Evolutionary conservation across 495 filamentous ascomycete species (phyloP), one percentile per base, ranked within the genome.

Genomic region (Letharia columbiana): DNA sequence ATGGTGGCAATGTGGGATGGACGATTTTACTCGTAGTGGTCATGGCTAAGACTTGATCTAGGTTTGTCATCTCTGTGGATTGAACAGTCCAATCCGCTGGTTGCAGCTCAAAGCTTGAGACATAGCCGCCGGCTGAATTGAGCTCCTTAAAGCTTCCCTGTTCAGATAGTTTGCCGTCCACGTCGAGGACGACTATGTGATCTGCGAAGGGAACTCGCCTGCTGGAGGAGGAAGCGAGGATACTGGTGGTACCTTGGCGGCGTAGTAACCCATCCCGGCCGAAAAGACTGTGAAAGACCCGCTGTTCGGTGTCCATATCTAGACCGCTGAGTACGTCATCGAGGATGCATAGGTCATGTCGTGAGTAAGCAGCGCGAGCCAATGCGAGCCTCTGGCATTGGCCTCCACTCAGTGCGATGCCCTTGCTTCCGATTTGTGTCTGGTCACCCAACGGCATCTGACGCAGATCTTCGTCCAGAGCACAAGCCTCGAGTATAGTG

Each of bases 331-430:
- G 77, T 9, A 84, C 76, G 68, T 89, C 83, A 62, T 87, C 85
- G 3, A 87, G 71, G 12, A 87, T 74, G 33, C 84, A 70, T 13
- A 86, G 70, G 54, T 81, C 77, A n/a, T 78, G 74, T n/a, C 81
- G 69, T 11, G 83, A 72, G 70, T 89, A 88, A 6, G 86, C 74
- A 54, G 82, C 83, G 39, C 86, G 75, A 41, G 86, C 85, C 12
- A 87, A 73, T 31, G 82, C 79, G 58, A 90, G 78, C 4, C 87
- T 78, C 69, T 90, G 87, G 66, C 82, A 84, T 68, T 90, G 87
- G 0, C 87, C 88, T 13, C 86, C 87, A 68, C 83, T 86, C 12
- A 91, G 77, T 5, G 80, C 78, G 63, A 87, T 80, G 0, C 87
- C 88, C 64, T 84, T 84, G 74, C 81, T 86, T 12, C 87, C 88